Base-by-base conservation (phyloP, 2,329 filamentous ascomycete species). In the Epichloe gansuensis region DNA sequence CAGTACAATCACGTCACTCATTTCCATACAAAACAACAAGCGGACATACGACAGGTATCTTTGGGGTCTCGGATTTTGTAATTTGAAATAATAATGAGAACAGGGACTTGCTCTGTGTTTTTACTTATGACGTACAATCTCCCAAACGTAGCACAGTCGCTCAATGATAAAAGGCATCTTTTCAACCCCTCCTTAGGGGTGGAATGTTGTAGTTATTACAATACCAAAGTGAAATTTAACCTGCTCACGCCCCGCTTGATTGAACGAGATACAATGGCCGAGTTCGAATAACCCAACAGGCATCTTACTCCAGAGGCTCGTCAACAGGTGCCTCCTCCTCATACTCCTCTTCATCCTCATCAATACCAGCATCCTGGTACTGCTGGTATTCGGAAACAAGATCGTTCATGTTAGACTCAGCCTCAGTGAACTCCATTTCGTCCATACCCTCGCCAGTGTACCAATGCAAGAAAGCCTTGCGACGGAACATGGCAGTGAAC, bases 381-480 rank as follows among this genome's bases (percentile, higher is more conserved):
- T 98, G 93, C 83, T 97, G 93, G 81, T 98, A 98, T 76, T 98
- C 93, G 57, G 90, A 95, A 67, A 98, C 91, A 70, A 98, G 80
- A 75, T 98, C 93, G 81, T 98, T 97, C 91, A 98, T 97, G 82
- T 98, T 98, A 76, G 88, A 95, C 84, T 97, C 93, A 64, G 93
- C 93, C 82, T 97, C 93, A 70, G 93, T 97, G 81, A 98, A 98
- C 80, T 98, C 93, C 93, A 97, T 97, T 86, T 97, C 93, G 77
- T 98, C 93, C 93, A 98, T 97, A 79, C 93, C 93, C 83, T 98
- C 93, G 71, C 91, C 90, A 82, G 93, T 98, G 79, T 97, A 98
- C 93, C 93, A 98, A 82, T 97, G 93, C 83, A 98, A 88, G 89
- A 97, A 98, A 83, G 93, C 93, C 87, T 97, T 98, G 77, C 91